Conservation (phyloP, 2,329 filamentous ascomycete genomes). For the Epichloe sylvatica region DNA sequence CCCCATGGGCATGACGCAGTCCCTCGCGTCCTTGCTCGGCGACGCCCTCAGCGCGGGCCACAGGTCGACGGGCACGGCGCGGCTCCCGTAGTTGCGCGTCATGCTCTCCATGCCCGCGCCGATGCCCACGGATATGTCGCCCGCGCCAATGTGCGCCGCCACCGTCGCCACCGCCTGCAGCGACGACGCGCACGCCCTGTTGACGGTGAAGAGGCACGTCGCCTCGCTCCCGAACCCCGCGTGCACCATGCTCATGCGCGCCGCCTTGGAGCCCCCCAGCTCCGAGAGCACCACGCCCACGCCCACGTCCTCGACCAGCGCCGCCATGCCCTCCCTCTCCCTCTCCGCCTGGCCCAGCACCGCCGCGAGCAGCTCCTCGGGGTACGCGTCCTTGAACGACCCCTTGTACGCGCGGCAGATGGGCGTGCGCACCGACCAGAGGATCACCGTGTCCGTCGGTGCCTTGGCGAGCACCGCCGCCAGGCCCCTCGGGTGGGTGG, state of each 20-base stretch:
- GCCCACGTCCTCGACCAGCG: conserved; percentile 60
- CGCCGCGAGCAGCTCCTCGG: conserved; percentile 68
- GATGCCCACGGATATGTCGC: conserved; percentile 59
- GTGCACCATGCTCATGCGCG: conserved; percentile 80
- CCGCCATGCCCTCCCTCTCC: conserved; percentile 53
- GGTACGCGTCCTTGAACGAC: conserved; percentile 72
- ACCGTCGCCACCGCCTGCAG: conserved; percentile 64
- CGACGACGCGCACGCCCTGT: conserved; percentile 71
- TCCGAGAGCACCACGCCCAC: conserved; percentile 85
- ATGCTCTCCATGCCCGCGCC: conserved; percentile 93
- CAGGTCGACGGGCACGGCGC: conserved; percentile 70
- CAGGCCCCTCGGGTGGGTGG: conserved; percentile 35
- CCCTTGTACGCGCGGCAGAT: conserved; percentile 75
- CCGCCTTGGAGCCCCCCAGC: conserved; percentile 85
- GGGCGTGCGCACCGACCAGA: conserved; percentile 81
- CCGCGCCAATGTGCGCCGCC: conserved; percentile 61
- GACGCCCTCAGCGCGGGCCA: conserved; percentile 62
- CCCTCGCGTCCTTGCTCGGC: conserved; percentile 52
- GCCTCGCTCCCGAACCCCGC: conserved; percentile 60
- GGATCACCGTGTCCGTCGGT: conserved; percentile 71
- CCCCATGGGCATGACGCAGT: conserved; percentile 93
- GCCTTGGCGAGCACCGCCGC: conserved; percentile 64
- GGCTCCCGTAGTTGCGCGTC: conserved; percentile 75
- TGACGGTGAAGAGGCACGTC: conserved; percentile 73
- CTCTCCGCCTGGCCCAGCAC: conserved; percentile 30